Percentiles rank a stretch among this genome's conserved stretches.
phyloP scores from a whole-genome alignment of 768 basidiomycete species.

The Auricularia auricula-judae region DNA sequence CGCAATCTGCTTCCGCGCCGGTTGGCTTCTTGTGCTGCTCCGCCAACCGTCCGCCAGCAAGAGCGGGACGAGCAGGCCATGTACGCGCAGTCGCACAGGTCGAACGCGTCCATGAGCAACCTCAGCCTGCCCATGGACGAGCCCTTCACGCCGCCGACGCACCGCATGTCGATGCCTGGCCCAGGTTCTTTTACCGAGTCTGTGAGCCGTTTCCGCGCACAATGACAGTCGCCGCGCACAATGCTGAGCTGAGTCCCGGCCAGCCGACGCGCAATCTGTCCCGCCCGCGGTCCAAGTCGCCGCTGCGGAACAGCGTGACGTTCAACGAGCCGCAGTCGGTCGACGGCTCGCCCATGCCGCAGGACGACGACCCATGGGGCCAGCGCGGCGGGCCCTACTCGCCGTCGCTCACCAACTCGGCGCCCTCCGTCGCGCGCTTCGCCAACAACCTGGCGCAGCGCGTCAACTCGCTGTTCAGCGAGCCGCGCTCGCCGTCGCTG shows the following conservation, averaged over 20 bases:
- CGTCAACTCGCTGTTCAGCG: conserved; percentile 47
- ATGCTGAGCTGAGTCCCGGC: neutral
- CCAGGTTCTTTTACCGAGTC: neutral
- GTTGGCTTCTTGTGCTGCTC: neutral
- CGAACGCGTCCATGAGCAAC: neutral
- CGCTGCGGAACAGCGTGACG: conserved; percentile 53
- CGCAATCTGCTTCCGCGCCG: neutral
- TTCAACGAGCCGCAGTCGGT: conserved; percentile 22
- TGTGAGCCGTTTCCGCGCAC: neutral
- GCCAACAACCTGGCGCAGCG: conserved; percentile 67
- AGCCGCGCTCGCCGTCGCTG: conserved; percentile 19
- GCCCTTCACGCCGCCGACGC: neutral
- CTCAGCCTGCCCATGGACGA: neutral
- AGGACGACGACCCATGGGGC: conserved; percentile 20
- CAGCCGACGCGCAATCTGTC: neutral
- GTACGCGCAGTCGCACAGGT: conserved; percentile 1
- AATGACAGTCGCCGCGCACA: too few relatives aligned
- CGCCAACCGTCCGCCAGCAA: neutral
- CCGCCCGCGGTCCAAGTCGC: conserved; percentile 27
- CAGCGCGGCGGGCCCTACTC: conserved; percentile 32
- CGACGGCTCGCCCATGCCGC: conserved; percentile 7
- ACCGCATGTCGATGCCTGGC: neutral
- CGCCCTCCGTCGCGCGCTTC: conserved; percentile 59
- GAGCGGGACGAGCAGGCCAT: neutral
- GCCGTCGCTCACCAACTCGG: conserved; percentile 37